Evolutionary conservation across 2,329 filamentous ascomycete genomes (phyloP).

Genomic region (Claviceps citrina): DNA sequence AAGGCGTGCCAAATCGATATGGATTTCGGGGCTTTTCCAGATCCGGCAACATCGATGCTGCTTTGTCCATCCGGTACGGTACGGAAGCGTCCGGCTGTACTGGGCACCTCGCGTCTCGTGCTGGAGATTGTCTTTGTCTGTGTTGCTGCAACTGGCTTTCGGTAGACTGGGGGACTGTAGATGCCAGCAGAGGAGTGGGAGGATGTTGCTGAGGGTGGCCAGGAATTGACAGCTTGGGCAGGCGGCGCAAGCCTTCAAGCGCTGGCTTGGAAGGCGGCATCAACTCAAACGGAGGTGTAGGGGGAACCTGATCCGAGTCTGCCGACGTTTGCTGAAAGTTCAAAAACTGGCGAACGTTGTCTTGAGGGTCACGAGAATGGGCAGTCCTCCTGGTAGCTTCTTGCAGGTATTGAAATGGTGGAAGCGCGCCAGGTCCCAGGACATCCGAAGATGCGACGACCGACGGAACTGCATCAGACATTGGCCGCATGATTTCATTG

Average conservation of each 20-base stretch:
- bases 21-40: constrained; percentile 41
- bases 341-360: constrained; percentile 85
- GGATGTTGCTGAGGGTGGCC: constrained; percentile 18
- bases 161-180: constrained; percentile 14
- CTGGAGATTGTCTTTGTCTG: constrained; percentile 13
- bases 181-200: constrained; percentile 14
- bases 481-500: constrained; percentile 44
- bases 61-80: constrained; percentile 37
- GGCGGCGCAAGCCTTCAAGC: constrained; percentile 39
- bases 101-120: constrained; percentile 8
- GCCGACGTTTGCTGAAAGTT: constrained; percentile 56
- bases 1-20: constrained; percentile 71
- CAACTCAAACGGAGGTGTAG: constrained; percentile 55
- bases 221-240: constrained; percentile 50
- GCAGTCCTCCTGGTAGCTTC: constrained; percentile 57
- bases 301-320: constrained; percentile 39
- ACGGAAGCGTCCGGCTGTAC: constrained; percentile 22
- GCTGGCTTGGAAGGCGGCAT: constrained; percentile 32
- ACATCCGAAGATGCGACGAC: constrained; percentile 85
- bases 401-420: constrained; percentile 55
- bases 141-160: constrained; percentile 12
- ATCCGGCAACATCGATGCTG: constrained; percentile 36
- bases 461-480: constrained; percentile 64
- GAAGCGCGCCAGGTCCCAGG: constrained; percentile 51
- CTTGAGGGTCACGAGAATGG: constrained; percentile 64